Conservation (phyloP, 176 grass and related monocot genomes). For the Olyra latifolia region DNA sequence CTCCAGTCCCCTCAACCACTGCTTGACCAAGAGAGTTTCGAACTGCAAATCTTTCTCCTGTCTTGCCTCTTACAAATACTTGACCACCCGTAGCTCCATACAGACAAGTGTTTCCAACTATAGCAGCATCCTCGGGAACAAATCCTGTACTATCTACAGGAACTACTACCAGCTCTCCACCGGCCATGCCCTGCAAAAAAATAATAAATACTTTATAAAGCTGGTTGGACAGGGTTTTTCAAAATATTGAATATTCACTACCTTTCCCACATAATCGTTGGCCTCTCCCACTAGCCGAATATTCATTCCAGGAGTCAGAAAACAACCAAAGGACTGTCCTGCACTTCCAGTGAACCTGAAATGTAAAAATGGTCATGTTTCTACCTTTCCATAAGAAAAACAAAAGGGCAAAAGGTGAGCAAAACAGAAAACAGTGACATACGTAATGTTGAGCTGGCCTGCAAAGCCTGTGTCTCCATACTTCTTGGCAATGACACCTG, state of each 20-base stretch:
- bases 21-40: slow-evolving; percentile 95
- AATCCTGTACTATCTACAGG: slow-evolving; percentile 88
- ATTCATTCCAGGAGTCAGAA: slow-evolving; percentile 98
- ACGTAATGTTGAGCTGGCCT: slow-evolving; percentile 91
- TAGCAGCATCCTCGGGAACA: slow-evolving; percentile 88
- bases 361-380: slow-evolving; percentile 32
- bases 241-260: slow-evolving; percentile 33
- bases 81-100: slow-evolving; percentile 99
- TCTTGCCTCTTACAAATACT: slow-evolving; percentile 93
- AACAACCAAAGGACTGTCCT: slow-evolving; percentile 96
- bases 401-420: not conserved
- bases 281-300: slow-evolving; percentile 86
- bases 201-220: slow-evolving; percentile 9
- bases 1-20: slow-evolving; percentile 98
- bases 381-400: slow-evolving; percentile 26
- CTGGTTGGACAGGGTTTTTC: not conserved
- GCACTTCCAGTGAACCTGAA: slow-evolving; percentile 95
- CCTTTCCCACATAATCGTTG: slow-evolving; percentile 99
- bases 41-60: slow-evolving; percentile 97
- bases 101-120: slow-evolving; percentile 98
- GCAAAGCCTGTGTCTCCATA: slow-evolving; percentile 96
- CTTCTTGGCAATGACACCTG: slow-evolving; percentile 98
- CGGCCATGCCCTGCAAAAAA: slow-evolving; percentile 83
- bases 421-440: slow-evolving; percentile 44
- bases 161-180: slow-evolving; percentile 91